Base-by-base conservation (phyloP, 2,329 filamentous ascomycete species). In the Colletotrichum graminicola region DNA sequence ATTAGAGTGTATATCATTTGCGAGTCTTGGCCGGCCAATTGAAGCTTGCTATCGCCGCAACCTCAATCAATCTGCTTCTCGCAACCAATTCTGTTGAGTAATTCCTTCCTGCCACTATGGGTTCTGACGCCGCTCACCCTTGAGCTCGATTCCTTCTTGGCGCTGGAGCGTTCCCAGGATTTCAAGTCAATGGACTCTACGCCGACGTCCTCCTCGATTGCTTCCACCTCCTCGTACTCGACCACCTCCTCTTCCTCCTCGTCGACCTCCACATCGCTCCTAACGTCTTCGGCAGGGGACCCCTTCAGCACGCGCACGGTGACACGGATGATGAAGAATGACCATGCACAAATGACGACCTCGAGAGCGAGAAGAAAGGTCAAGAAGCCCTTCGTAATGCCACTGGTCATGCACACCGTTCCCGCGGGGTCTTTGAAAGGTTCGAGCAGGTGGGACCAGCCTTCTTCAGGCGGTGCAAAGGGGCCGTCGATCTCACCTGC, bases 41-140 rank as follows among this genome's bases (percentile, higher is more conserved):
- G 32, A 7, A 34, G 32, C 32, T 3, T 34, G 4, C 4, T 34
- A 4, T 7, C 32, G 32, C 32, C 32, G 32, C 32, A 7, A 7
- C 32, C 32, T 62, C n/a, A 62, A 8, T 52, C 45, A 29, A 62
- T 62, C 45, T 62, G 60, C 47, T 52, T 62, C 60, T 62, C 60
- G 21, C 60, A 62, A 3, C 60, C 60, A 7, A 62, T 62, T 41
- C 60, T 52, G 47, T 62, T 52, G 60, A 52, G 60, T n/a, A 62
- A 12, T 1, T 62, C 60, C 34, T 62, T 62, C 2, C 47, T 32
- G 45, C 26, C 32, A 10, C 60, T 62, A 12, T 12, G 34, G 16
- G 39, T 21, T 34, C 32, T n/a, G 16, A 52, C 60, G 16, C 45
- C 60, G 4, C 32, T 51, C 34, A 36, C 60, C 47, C 47, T 62